Conservation (phyloP, 2,329 filamentous ascomycete genomes). For the Hawksworthiomyces lignivorus region DNA sequence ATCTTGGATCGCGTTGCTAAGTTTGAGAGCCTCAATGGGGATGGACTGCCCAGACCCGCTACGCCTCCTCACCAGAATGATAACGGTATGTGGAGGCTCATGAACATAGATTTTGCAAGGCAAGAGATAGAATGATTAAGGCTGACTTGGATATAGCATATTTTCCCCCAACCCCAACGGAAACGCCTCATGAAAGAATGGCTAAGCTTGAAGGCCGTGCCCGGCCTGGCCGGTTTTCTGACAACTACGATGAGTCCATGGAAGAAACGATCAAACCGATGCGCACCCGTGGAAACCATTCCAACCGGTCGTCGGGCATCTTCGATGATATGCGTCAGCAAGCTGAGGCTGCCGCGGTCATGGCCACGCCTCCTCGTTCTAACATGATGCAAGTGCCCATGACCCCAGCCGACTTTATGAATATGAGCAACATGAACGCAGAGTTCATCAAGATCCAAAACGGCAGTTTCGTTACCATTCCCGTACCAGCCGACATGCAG, state of each 20-base stretch:
- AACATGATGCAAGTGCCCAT: conserved; percentile 43
- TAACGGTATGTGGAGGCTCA: conserved; percentile 53
- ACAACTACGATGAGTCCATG: conserved; percentile 58
- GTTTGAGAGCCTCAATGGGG: conserved; percentile 46
- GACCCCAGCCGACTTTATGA: conserved; percentile 50
- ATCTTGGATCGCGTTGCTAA: conserved; percentile 53
- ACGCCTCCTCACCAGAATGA: conserved; percentile 56
- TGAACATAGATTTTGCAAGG: too few relatives aligned
- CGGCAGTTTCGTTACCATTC: conserved; percentile 24
- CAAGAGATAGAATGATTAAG: too few relatives aligned
- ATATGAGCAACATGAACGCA: conserved; percentile 27
- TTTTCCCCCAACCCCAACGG: conserved; percentile 60
- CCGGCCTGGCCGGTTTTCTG: conserved; percentile 44
- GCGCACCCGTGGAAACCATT: conserved; percentile 23
- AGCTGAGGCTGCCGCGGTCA: conserved; percentile 36
- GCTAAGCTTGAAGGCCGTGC: conserved; percentile 28
- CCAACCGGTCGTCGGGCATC: conserved; percentile 40
- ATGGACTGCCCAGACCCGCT: conserved; percentile 42
- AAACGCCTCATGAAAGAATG: conserved; percentile 48
- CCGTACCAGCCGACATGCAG: conserved; percentile 26
- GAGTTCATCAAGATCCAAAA: conserved; percentile 28
- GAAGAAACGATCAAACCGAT: conserved; percentile 58
- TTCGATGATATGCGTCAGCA: conserved; percentile 54
- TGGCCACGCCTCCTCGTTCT: conserved; percentile 49
- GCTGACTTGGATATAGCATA: conserved; percentile 43